A percentile compares a stretch with the other conserved stretches of the same genome.
These are phyloP conservation scores for Aspergillus kassunensis DNA, from an alignment of 495 filamentous ascomycete species.

Conservation along the genomic window DNA sequence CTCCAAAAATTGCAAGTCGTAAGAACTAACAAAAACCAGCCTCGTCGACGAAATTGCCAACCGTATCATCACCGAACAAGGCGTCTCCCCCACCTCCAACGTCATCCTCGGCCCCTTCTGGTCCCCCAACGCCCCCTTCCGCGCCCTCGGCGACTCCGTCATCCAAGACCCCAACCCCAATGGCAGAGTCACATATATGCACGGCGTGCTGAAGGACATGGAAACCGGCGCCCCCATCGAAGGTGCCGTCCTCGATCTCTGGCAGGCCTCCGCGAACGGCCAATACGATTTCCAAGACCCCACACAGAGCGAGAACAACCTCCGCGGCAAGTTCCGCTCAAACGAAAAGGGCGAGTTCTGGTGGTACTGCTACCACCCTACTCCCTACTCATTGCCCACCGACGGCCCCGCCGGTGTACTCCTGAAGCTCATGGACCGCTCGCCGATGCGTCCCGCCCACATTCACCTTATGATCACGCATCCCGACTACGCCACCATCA, in stretches of 20 bases:
- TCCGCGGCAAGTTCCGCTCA: slow-evolving; percentile 76
- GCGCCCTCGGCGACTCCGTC: slow-evolving; percentile 63
- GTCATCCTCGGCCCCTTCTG: slow-evolving; percentile 87
- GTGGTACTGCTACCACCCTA: slow-evolving; percentile 81
- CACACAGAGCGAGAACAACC: slow-evolving; percentile 72
- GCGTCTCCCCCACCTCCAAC: slow-evolving; percentile 69
- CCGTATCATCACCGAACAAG: slow-evolving; percentile 68
- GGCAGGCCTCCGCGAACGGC: slow-evolving; percentile 81
- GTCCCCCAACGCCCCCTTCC: slow-evolving; percentile 78
- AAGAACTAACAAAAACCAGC: slow-evolving; percentile 28
- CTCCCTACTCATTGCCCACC: slow-evolving; percentile 72
- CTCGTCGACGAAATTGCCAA: slow-evolving; percentile 83
- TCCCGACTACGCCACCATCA: slow-evolving; percentile 49
- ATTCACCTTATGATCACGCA: slow-evolving; percentile 50
- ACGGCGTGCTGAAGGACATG: slow-evolving; percentile 69
- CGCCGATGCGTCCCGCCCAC: slow-evolving; percentile 48
- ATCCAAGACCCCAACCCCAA: slow-evolving; percentile 62
- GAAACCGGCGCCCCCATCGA: slow-evolving; percentile 67
- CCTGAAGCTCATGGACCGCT: slow-evolving; percentile 67
- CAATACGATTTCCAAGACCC: slow-evolving; percentile 90
- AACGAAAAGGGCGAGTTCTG: slow-evolving; percentile 72
- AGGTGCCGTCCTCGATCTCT: slow-evolving; percentile 74
- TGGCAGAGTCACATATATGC: slow-evolving; percentile 67
- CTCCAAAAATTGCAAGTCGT: neutral
- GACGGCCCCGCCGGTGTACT: slow-evolving; percentile 71